Base-by-base conservation (phyloP, 192 early-diverging fungal species). In the Coemansia sp. region DNA sequence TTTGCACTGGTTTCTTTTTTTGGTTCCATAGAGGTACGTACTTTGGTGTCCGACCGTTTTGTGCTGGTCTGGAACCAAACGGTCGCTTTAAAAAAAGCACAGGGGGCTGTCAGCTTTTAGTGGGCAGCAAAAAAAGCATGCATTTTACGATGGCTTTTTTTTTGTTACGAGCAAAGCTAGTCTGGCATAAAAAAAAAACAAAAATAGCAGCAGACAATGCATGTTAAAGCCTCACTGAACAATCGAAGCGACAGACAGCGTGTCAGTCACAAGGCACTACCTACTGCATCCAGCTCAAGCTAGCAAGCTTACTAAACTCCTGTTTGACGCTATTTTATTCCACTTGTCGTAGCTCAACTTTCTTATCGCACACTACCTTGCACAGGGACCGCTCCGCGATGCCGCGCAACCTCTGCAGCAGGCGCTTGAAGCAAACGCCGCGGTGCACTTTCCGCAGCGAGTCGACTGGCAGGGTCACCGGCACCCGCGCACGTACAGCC, bases 331-430 rank as follows among this genome's bases (percentile, higher is more conserved):
- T 45, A 14, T 14, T 7, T 55, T 40, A 28, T 30, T 28, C 7
- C 4, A 34, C 6, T 31, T 48, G 20, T 57, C 73, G 57, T 71
- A 91, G 88, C 86, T 91, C 56, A 85, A 91, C 68, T 91, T 85
- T 79, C 81, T 93, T 25, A 88, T 93, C 59, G 85, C 89, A 28
- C 85, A 85, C 59, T 91, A 90, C 55, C 76, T 93, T 18, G 77
- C 86, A 29, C 70, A 70, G 8, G 77, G 89, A 10, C 84, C 85
- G 45, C 87, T 86, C 56, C 68, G 76, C 22, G 76, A 81, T 16
- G 83, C 88, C 4, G 84, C 87, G 5, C 63, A 59, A 58, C 84
- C 81, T 17, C 72, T 93, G 33, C 60, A 45, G 32, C 55, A 28
- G 33, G 61, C 55, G 40, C 63, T 76, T 40, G 63, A 72, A 49